Evolutionary conservation across 2,329 filamentous ascomycete genomes (phyloP).

Genomic region (Ophiostoma piceae): DNA sequence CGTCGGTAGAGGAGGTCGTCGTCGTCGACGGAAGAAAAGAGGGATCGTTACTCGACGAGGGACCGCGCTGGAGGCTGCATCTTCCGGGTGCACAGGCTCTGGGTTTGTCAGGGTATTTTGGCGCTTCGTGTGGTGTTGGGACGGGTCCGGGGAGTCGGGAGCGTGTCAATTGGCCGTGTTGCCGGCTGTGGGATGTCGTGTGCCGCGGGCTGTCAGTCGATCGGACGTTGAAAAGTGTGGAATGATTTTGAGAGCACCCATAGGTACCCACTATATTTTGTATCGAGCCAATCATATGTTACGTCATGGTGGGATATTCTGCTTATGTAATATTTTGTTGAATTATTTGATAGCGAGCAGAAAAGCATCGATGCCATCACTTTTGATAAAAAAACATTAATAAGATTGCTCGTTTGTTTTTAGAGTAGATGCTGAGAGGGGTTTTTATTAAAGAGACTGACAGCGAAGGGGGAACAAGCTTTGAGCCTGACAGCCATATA

Average conservation of each 20-base stretch:
- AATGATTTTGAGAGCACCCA: conserved; percentile 16
- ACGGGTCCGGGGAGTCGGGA: background rate
- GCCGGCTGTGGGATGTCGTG: conserved; percentile 6
- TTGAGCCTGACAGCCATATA: no score
- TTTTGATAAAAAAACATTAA: no score
- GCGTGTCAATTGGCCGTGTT: background rate
- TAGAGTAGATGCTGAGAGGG: no score
- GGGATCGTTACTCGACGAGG: background rate
- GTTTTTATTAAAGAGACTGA: no score
- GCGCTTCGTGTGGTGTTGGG: background rate
- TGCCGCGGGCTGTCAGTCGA: conserved; percentile 6
- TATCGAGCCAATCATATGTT: conserved; percentile 18
- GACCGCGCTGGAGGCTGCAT: conserved; percentile 13
- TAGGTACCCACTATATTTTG: conserved; percentile 12
- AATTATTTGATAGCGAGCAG: background rate
- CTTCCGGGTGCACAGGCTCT: background rate
- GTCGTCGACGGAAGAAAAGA: background rate
- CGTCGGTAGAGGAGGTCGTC: background rate
- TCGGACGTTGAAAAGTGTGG: conserved; percentile 19
- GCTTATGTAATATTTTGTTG: background rate
- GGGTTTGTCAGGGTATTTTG: background rate
- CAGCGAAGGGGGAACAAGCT: no score
- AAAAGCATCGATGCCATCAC: no score
- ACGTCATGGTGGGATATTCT: conserved; percentile 10
- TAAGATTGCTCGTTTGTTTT: no score